Evolutionary conservation across 2,329 filamentous ascomycete genomes (phyloP), one percentile per base, ranked within the genome.

Genomic region (Alternaria consortialis): DNA sequence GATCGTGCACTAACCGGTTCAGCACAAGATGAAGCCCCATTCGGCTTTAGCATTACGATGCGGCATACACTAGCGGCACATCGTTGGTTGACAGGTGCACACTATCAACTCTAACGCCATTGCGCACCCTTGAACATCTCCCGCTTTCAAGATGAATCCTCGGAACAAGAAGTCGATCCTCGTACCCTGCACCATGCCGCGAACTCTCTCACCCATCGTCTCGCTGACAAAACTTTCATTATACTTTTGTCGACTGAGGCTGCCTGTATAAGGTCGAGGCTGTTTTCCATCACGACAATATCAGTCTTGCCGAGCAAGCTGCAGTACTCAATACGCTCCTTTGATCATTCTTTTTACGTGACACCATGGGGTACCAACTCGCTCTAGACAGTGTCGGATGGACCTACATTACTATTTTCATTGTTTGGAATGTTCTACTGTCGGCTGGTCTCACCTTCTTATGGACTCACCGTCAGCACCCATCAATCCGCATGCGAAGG

Each of bases 401-500:
- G 68, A 56, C 62, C 25, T 73, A 70, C 47, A 62, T 68, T n/a
- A 55, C 50, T 34, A 42, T 73, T 17, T 60, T 63, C 32, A 66
- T 67, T 27, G 44, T 48, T 5, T 72, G 70, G 71, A 72, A 67
- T 20, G 13, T 70, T 12, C 20, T 53, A 12, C 54, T 71, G 25
- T 50, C 57, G 13, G 50, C 52, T 50, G 60, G 58, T 7, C 63
- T 71, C 56, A 39, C 36, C 39, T 72, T 68, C 51, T 67, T 72
- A 5, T 72, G 69, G 69, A 54, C 13, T 13, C 61, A 75, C 62
- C 72, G 75, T 13, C 60, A 73, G 15, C 62, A 74, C 17, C 75
- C 73, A 5, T 74, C 70, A 8, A 61, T 77, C 3, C 73, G 71
- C 3, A 77, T 77, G 58, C 74, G 75, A 29, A 66, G 69, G 31